phyloP scores from a whole-genome alignment of 164 flowering plant genomes.

The Stephania japonica region DNA sequence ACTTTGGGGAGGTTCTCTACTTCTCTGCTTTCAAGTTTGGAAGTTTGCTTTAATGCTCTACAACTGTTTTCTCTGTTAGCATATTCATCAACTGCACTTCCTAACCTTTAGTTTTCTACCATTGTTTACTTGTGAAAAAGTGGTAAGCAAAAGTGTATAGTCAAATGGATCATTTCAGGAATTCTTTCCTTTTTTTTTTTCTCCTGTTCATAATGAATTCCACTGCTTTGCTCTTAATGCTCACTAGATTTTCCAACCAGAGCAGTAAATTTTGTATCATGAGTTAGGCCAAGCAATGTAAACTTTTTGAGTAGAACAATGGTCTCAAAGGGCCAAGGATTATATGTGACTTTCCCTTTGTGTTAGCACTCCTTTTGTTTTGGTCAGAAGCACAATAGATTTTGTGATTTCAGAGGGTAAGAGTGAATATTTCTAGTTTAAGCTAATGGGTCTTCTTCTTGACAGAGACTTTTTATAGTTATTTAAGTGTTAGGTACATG shows the following conservation, averaged over 20 bases:
- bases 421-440: neutral
- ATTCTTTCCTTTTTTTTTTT: neutral
- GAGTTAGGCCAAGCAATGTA: neutral
- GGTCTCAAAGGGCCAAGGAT: neutral
- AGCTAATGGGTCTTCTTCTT: neutral
- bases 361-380: neutral
- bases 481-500: neutral
- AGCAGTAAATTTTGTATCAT: conserved; percentile 5
- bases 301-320: neutral
- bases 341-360: neutral
- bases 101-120: neutral
- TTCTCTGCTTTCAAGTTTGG: conserved; percentile 12
- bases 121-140: neutral
- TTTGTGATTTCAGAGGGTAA: neutral
- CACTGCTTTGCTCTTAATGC: neutral
- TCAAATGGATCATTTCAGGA: neutral
- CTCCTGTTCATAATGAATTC: neutral
- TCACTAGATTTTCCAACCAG: neutral
- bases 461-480: neutral
- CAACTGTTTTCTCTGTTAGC: neutral
- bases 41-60: conserved; percentile 3
- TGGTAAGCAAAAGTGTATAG: neutral
- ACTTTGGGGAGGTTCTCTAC: conserved; percentile 11
- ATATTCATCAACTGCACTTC: neutral
- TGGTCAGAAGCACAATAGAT: neutral